Evolutionary conservation across 805 yeast species (phyloP).

Genomic region (Metschnikowia corniflorae): DNA sequence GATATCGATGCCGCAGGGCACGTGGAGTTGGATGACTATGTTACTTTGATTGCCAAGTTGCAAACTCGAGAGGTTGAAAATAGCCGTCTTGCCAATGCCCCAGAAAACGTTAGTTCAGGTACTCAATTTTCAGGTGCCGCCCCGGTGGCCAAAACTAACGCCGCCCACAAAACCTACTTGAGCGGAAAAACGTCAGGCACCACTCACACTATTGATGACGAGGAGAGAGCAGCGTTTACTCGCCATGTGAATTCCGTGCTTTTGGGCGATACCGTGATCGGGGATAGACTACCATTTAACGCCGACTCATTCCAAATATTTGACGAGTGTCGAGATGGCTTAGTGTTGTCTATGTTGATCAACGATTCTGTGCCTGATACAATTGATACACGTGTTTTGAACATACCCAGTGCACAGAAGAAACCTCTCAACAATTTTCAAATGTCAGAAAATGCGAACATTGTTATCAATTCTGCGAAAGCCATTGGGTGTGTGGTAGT

Average conservation of each 20-base stretch:
- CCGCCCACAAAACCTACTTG: constrained; percentile 61
- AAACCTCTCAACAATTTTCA: constrained; percentile 88
- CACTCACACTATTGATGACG: constrained; percentile 94
- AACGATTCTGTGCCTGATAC: constrained; percentile 98
- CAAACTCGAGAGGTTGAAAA: constrained; percentile 40
- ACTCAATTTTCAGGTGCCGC: constrained; percentile 26
- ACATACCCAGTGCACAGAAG: constrained; percentile 70
- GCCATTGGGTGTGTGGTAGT: constrained; percentile 99
- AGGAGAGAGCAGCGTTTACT: constrained; percentile 93
- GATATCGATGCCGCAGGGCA: constrained; percentile 95
- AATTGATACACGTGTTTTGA: constrained; percentile 94
- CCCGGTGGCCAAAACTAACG: constrained; percentile 48
- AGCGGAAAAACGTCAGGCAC: constrained; percentile 88
- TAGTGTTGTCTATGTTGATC: constrained; percentile 86
- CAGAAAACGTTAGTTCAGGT: constrained; percentile 18
- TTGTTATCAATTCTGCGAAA: constrained; percentile 96
- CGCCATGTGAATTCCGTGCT: constrained; percentile 91
- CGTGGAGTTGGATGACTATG: constrained; percentile 94
- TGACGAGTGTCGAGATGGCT: constrained; percentile 95
- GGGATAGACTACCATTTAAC: constrained; percentile 83
- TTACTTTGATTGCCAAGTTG: constrained; percentile 75
- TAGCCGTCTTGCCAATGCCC: constrained; percentile 5
- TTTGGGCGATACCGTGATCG: constrained; percentile 83
- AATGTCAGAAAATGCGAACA: constrained; percentile 95
- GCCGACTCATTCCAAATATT: constrained; percentile 92